Percentiles rank a stretch among this genome's conserved stretches.
These are phyloP conservation scores for Dalbergia cultrata DNA, from an alignment of 306 rosid species.

Conservation along the genomic window DNA sequence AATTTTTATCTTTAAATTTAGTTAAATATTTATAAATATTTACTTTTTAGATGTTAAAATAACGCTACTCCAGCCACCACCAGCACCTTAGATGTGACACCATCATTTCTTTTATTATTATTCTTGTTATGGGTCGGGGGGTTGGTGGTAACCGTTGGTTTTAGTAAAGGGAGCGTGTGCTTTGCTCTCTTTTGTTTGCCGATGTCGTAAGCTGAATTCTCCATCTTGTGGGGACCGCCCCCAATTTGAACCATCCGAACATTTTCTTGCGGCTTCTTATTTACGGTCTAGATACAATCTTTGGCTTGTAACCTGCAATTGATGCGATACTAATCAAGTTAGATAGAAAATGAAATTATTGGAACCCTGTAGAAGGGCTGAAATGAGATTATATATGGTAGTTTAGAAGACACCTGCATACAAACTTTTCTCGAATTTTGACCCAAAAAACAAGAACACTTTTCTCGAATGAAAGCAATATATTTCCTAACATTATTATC, in stretches of 20 bases:
- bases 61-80: background rate
- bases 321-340: background rate
- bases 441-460: too few species aligned
- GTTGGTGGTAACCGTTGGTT: conserved; percentile 37
- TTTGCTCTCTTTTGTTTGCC: background rate
- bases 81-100: background rate
- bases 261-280: background rate
- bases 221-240: conserved; percentile 14
- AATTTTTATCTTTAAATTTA: too few species aligned
- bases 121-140: conserved; percentile 35
- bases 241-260: background rate
- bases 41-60: too few species aligned
- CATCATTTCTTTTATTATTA: background rate
- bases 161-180: conserved; percentile 30
- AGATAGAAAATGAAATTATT: background rate
- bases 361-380: too few species aligned
- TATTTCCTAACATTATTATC: too few species aligned
- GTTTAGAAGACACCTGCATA: too few species aligned
- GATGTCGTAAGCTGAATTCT: background rate
- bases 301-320: background rate
- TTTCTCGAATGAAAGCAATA: too few species aligned
- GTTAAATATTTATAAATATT: too few species aligned
- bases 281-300: background rate
- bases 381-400: too few species aligned
- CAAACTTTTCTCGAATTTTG: too few species aligned